Evolutionary conservation across 2,329 filamentous ascomycete species (phyloP), one percentile per base, ranked within the genome.

Genomic region (Dactylellina cionopaga): DNA sequence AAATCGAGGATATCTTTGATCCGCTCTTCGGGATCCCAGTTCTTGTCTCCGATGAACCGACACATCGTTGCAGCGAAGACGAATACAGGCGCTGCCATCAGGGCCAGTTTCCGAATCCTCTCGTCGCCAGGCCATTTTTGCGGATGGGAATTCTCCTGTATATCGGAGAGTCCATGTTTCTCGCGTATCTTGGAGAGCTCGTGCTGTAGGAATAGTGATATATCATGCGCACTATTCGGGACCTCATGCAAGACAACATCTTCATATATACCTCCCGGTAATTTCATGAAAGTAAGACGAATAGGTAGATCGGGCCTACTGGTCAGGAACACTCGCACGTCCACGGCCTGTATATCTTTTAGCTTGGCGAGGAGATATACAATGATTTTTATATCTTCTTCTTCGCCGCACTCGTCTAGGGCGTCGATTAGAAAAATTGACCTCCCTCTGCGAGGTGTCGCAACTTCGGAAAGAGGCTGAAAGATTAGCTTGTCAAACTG

Each of bases 401-500:
- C 73, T 7, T 27, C 24, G 1, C 76, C 76, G 44, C 77, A 79
- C 55, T 79, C 77, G 62, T 79, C 77, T 17, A 79, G 66, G 2
- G 78, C 78, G 70, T 79, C 78, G 24, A 79, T 75, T 0, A 79
- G 75, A 13, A 79, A 39, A 27, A 69, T 37, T 17, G 58, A 44
- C 11, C 39, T 27, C 35, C 46, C 44, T 10, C 19, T 37, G 17
- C 15, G 25, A 11, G 22, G 7, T 22, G 41, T 17, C 39, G 51
- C 35, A 24, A 75, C 15, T 31, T 63, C 69, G 43, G 56, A 55
- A 0, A 83, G 63, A 0, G 81, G 82, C 3, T 80, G 25, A 0
- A 80, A 37, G 41, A 83, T 76, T 0, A 84, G 80, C 54, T 79
- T 79, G 0, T 81, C 76, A 66, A 82, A 83, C 63, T 84, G 81